A percentile compares a stretch with the other conserved stretches of the same genome.
These are phyloP conservation scores for Vicia villosa DNA, from an alignment of 306 rosid species.

Conservation along the genomic window DNA sequence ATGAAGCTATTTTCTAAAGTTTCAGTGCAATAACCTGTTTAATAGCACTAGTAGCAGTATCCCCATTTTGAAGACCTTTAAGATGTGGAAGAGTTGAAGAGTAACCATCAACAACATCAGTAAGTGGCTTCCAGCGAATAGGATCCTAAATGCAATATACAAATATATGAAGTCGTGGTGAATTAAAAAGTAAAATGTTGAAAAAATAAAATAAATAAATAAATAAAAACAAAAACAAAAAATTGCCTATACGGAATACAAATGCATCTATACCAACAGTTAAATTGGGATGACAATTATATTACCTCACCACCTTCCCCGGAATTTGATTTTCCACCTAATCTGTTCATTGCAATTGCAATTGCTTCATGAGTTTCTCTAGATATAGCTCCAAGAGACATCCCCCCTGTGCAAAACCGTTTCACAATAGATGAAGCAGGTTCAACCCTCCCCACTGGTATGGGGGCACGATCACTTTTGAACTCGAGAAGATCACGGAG, in stretches of 20 bases:
- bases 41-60: constrained; percentile 98
- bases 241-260: constrained; percentile 2
- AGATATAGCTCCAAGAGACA: constrained; percentile 99
- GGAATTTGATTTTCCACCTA: constrained; percentile 97
- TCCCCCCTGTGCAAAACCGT: constrained; percentile 99
- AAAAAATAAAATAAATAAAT: neutral
- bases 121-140: constrained; percentile 94
- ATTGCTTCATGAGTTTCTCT: constrained; percentile 99
- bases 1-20: constrained; percentile 30
- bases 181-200: constrained; percentile 19
- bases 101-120: constrained; percentile 97
- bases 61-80: constrained; percentile 99
- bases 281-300: constrained; percentile 12
- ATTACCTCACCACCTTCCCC: constrained; percentile 99
- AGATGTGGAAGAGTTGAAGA: constrained; percentile 98
- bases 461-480: constrained; percentile 83
- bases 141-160: constrained; percentile 72
- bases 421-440: constrained; percentile 89
- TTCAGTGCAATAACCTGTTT: constrained; percentile 73
- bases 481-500: constrained; percentile 98
- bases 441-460: constrained; percentile 95
- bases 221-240: neutral
- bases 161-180: neutral
- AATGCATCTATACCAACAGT: constrained; percentile 11
- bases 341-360: constrained; percentile 96